Evolutionary conservation across 2,329 filamentous ascomycete genomes (phyloP), one percentile per base, ranked within the genome.

Genomic region (Rhytidhysteron rufulum): DNA sequence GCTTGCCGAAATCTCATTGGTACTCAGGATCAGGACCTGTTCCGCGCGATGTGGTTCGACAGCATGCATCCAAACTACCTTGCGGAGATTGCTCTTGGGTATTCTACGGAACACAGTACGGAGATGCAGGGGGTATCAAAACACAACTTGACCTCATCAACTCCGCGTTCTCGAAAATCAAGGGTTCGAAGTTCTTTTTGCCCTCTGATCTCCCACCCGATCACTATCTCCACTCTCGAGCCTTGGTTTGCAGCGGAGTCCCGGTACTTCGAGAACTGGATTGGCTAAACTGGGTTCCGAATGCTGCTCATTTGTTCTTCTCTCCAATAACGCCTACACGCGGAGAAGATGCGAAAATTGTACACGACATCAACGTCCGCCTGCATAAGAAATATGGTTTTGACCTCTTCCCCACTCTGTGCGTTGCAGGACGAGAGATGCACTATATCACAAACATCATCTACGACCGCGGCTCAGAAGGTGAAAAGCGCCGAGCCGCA

Each of bases 401-500:
- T 37, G 74, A 78, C 48, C 69, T 76, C 36, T 71, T 78, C 40
- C 68, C 69, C 2, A 72, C 71, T 2, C 73, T 78, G 37, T 68
- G 67, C 33, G 67, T 78, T 4, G 73, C 73, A 8, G 67, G 72
- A 45, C 64, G 75, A 9, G 74, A 78, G 55, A 77, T 78, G 66
- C 75, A 78, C 52, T 71, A 77, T 50, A 78, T 79, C 42, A 69
- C 76, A 3, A 73, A 73, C 42, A 72, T 79, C 31, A 66, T 78
- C 11, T 79, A 74, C 51, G 67, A 79, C 44, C 62, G 69, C 4
- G 62, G 65, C 24, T 48, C 61, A 0, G 63, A 69, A 15, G 55
- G 34, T 66, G 71, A 47, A 46, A 60, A 16, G 57, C 62, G 37
- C 64, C 65, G 9, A 55, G 67, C 43, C 48, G 44, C 43, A 4